These are phyloP conservation scores for Aureobasidium lini DNA, from an alignment of 2,329 filamentous ascomycete species.

Conservation along the genomic window DNA sequence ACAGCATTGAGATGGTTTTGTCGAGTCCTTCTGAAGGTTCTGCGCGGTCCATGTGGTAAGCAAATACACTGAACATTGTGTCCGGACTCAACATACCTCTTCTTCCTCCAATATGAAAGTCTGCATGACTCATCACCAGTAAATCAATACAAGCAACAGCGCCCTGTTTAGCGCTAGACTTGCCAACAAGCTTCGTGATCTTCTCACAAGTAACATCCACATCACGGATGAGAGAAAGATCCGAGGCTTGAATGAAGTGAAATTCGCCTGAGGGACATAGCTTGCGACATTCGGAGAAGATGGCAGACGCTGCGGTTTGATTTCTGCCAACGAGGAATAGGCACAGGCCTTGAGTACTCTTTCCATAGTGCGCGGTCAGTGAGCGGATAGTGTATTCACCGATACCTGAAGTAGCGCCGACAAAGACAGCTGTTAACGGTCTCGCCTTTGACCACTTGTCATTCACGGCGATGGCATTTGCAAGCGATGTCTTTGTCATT, in stretches of 20 bases:
- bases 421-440: slow-evolving; percentile 17
- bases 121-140: slow-evolving; percentile 4
- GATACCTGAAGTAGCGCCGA: slow-evolving; percentile 19
- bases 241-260: slow-evolving; percentile 28
- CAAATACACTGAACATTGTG: slow-evolving; percentile 17
- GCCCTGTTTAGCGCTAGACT: slow-evolving; percentile 24
- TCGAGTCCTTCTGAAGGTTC: slow-evolving; percentile 21
- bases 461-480: no score
- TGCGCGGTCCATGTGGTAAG: slow-evolving; percentile 21
- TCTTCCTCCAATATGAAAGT: slow-evolving; percentile 19
- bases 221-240: no score
- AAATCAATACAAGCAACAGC: slow-evolving; percentile 17
- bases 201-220: no score
- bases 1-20: slow-evolving; percentile 17
- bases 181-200: no score
- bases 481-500: no score
- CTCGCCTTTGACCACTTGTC: no score
- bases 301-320: slow-evolving; percentile 4
- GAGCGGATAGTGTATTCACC: slow-evolving; percentile 16
- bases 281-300: slow-evolving; percentile 14
- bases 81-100: slow-evolving; percentile 18
- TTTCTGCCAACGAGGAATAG: slow-evolving; percentile 20
- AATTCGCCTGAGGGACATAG: slow-evolving; percentile 22
- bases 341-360: neutral
- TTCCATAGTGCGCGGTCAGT: slow-evolving; percentile 14